phyloP scores from a whole-genome alignment of 176 grass and related monocot genomes.

The Oryza glumipatula region DNA sequence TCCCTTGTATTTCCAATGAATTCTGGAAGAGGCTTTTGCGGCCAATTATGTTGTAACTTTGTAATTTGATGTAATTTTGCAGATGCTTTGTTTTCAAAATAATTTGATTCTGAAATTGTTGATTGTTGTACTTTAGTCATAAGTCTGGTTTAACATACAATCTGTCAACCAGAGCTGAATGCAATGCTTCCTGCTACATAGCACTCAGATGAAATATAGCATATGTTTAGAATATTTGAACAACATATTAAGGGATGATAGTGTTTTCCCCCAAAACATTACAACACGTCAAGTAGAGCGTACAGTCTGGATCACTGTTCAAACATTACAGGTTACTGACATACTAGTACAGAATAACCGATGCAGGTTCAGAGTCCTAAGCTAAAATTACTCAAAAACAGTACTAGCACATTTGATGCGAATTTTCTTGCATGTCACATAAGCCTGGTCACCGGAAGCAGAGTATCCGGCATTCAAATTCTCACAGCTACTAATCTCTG shows the following conservation, averaged over 20 bases:
- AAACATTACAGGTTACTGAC: constrained; percentile 12
- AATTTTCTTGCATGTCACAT: neutral
- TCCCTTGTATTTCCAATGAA: constrained; percentile 13
- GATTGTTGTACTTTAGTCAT: neutral
- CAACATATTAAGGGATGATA: neutral
- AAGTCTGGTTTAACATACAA: neutral
- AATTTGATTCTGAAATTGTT: neutral
- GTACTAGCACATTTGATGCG: neutral
- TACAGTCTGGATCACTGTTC: neutral
- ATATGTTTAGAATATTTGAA: too few species aligned
- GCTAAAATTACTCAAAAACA: neutral
- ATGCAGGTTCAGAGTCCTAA: neutral
- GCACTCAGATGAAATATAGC: too few species aligned
- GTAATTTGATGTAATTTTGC: constrained; percentile 42
- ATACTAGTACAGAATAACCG: neutral
- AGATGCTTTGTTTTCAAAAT: constrained; percentile 38
- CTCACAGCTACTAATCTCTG: neutral
- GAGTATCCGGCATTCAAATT: neutral
- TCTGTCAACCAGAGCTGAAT: neutral
- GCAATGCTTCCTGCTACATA: neutral
- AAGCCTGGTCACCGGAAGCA: neutral
- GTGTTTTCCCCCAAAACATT: neutral
- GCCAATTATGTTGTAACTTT: constrained; percentile 35
- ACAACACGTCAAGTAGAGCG: neutral
- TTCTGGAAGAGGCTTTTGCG: constrained; percentile 6